These are phyloP conservation scores for Fusarium sp. DNA, from an alignment of 2,329 filamentous ascomycete species.

Conservation along the genomic window DNA sequence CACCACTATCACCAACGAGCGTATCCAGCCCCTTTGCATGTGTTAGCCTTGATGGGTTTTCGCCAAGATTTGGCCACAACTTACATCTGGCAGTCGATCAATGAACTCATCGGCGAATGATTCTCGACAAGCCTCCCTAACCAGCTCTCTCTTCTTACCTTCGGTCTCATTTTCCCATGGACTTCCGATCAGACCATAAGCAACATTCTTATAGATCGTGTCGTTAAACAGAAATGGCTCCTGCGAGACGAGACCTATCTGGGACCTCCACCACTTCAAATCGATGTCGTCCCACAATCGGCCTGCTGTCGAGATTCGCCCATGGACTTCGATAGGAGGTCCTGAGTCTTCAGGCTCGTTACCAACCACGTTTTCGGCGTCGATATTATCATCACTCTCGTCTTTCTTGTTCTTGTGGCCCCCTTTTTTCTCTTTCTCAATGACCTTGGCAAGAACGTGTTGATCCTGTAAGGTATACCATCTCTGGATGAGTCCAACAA, in stretches of 20 bases:
- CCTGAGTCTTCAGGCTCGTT: slow-evolving; percentile 50
- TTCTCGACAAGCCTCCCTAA: slow-evolving; percentile 71
- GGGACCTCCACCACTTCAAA: slow-evolving; percentile 69
- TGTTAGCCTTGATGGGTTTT: slow-evolving; percentile 12
- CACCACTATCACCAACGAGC: slow-evolving; percentile 78
- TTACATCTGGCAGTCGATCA: slow-evolving; percentile 65
- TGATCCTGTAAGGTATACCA: slow-evolving; percentile 73
- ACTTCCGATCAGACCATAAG: slow-evolving; percentile 64
- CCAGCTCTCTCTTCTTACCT: slow-evolving; percentile 66
- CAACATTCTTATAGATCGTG: slow-evolving; percentile 70
- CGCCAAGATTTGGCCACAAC: slow-evolving; percentile 11
- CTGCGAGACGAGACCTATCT: slow-evolving; percentile 74
- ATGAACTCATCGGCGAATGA: slow-evolving; percentile 77
- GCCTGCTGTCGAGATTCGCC: slow-evolving; percentile 60
- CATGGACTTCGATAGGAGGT: slow-evolving; percentile 56
- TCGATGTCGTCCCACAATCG: slow-evolving; percentile 66
- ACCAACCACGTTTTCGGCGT: slow-evolving; percentile 41
- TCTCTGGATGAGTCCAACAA: slow-evolving; percentile 74
- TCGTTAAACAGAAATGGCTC: slow-evolving; percentile 75
- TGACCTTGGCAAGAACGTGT: slow-evolving; percentile 59
- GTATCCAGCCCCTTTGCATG: slow-evolving; percentile 71
- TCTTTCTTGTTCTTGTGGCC: slow-evolving; percentile 53
- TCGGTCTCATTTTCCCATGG: slow-evolving; percentile 62
- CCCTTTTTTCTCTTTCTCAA: slow-evolving; percentile 58
- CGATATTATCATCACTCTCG: slow-evolving; percentile 43